Percentiles rank a stretch among this genome's conserved stretches.
Conservation (phyloP, 345 rosid genomes). For the Eucalyptus grandis region DNA sequence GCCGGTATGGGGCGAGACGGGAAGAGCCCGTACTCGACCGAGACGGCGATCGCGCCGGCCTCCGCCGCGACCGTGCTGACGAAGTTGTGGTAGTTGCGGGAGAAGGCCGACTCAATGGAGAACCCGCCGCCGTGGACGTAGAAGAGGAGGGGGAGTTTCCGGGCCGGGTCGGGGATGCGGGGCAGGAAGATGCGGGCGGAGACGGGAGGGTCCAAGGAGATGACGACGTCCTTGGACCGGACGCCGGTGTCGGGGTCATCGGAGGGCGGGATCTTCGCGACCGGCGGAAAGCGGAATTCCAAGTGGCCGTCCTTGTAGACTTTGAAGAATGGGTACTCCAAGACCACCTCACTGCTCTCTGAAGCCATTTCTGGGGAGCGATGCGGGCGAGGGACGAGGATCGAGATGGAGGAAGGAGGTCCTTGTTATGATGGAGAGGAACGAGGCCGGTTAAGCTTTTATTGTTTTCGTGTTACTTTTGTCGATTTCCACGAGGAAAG, state of each 20-base stretch:
- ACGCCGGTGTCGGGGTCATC: slow-evolving; percentile 11
- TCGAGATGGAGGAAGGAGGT: background rate
- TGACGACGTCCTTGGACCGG: slow-evolving; percentile 14
- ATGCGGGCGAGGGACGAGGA: background rate
- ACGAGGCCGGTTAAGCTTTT: background rate
- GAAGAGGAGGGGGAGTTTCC: slow-evolving; percentile 11
- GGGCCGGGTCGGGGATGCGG: background rate
- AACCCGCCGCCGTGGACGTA: slow-evolving; percentile 15
- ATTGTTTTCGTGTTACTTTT: background rate
- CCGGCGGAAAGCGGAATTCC: background rate
- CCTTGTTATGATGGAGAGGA: background rate
- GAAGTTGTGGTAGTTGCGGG: background rate
- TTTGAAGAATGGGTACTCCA: slow-evolving; percentile 22
- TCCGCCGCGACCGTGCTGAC: background rate
- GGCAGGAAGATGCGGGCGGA: slow-evolving; percentile 31
- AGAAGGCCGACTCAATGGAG: slow-evolving; percentile 4
- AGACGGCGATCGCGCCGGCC: slow-evolving; percentile 1
- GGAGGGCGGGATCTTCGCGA: background rate
- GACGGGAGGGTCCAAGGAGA: background rate
- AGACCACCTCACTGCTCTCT: background rate
- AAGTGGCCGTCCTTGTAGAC: slow-evolving; percentile 9
- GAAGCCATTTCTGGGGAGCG: background rate
- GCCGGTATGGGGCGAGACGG: slow-evolving; percentile 21
- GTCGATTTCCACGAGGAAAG: background rate
- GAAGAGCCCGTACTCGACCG: slow-evolving; percentile 12